Evolutionary conservation across 139 green algal genomes (phyloP).

Genomic region (Tetradesmus obliquus): DNA sequence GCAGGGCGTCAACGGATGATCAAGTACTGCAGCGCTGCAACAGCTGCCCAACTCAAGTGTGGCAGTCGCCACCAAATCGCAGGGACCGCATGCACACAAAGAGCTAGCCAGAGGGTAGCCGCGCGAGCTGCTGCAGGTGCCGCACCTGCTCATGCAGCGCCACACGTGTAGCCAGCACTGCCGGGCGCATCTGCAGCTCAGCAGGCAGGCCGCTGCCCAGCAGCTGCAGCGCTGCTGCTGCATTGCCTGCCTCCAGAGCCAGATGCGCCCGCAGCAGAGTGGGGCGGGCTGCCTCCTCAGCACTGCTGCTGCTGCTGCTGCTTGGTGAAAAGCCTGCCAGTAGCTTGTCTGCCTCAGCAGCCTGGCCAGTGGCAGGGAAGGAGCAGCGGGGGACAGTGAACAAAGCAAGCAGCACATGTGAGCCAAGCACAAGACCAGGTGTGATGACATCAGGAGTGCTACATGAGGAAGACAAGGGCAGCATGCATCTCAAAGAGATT

Average conservation of each 20-base stretch:
- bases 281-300: conserved; percentile 42
- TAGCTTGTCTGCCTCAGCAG: conserved; percentile 65
- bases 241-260: conserved; percentile 58
- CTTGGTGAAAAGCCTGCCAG: conserved; percentile 51
- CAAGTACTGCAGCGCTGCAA: not conserved
- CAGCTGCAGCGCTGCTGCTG: conserved; percentile 14
- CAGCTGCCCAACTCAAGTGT: not conserved
- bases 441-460: not conserved
- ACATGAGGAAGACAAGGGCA: not conserved
- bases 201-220: conserved; percentile 44
- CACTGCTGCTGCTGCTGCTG: conserved; percentile 25
- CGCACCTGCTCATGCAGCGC: conserved; percentile 66
- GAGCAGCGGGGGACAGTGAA: not conserved
- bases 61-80: too few species aligned
- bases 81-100: not conserved
- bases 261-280: conserved; percentile 77
- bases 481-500: not conserved
- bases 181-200: conserved; percentile 16
- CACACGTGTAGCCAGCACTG: conserved; percentile 72
- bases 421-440: not conserved
- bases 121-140: too few species aligned
- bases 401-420: not conserved
- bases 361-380: conserved; percentile 46
- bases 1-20: too few species aligned
- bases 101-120: not conserved